Evolutionary conservation across 2,329 filamentous ascomycete genomes (phyloP), one percentile per base, ranked within the genome.

Genomic region (Dryadomyces sulphureus): DNA sequence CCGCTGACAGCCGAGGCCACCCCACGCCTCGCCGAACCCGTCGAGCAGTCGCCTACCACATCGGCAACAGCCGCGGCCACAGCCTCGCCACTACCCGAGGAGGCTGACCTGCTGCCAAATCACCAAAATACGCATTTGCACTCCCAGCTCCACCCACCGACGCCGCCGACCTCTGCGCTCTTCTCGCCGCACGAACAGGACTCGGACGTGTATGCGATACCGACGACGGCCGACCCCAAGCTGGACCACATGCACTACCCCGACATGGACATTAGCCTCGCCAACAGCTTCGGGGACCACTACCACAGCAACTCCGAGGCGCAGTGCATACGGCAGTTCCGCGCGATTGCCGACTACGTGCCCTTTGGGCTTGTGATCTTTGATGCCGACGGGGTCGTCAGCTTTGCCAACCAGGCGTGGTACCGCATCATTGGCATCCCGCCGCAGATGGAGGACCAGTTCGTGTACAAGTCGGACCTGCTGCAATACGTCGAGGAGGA

Each of bases 301-400:
- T 7, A 17, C 11, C 20, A 20, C 11, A 24, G 11, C 27, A 5
- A 14, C 19, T 38, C 14, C 16, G 36, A 50, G 11, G 16, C 6
- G 30, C n/a, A 70, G 48, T 69, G 72, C 39, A 75, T 81, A 47
- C 74, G 75, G 27, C 75, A 78, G 46, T 85, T 86, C 52, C 77
- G 78, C 7, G 68, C 76, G 5, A 80, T 87, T 61, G 78, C 81
- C 2, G 80, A 85, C 54, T 79, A 85, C 44, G 78, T 83, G 2
- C 83, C 83, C 0, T 77, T 84, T 1, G 83, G 82, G 17, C 79
- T 87, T 62, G 84, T 80, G 55, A 82, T 87, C 48, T 75, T 79
- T 11, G 74, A 83, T 55, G 66, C 70, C 2, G 65, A 71, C 42
- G 82, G 81, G 12, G 71, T 73, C 35, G 73, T 87, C 48, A 75